phyloP scores from a whole-genome alignment of 345 rosid genomes.

The Linum usitatissimum region DNA sequence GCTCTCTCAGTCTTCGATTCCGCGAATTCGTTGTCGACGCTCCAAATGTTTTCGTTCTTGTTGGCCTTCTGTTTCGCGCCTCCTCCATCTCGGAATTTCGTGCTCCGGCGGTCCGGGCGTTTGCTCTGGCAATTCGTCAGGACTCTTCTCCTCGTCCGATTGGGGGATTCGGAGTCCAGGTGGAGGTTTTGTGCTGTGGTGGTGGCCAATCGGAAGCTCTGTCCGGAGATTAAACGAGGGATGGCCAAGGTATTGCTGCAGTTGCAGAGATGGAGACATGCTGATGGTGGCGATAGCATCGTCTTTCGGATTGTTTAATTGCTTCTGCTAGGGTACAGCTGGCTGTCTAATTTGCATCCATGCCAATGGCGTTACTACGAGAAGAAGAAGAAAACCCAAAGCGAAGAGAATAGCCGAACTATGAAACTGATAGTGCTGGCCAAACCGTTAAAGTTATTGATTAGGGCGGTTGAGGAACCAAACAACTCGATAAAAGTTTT shows the following conservation, averaged over 20 bases:
- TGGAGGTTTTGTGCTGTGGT: slow-evolving; percentile 5
- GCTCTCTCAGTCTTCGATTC: slow-evolving; percentile 19
- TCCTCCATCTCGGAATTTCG: slow-evolving; percentile 24
- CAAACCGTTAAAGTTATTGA: too few species aligned
- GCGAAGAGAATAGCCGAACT: too few species aligned
- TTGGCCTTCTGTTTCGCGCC: slow-evolving; percentile 28
- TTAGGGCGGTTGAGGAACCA: too few species aligned
- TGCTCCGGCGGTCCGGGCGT: slow-evolving; percentile 17
- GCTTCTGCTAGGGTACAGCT: too few species aligned
- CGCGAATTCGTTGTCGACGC: slow-evolving; percentile 62
- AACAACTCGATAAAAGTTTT: too few species aligned
- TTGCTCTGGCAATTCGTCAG: slow-evolving; percentile 26
- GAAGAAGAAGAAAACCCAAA: too few species aligned
- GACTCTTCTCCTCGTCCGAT: slow-evolving; percentile 6
- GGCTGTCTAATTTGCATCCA: too few species aligned
- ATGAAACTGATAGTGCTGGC: too few species aligned
- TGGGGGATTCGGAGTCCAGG: slow-evolving; percentile 1
- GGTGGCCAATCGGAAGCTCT: slow-evolving; percentile 7
- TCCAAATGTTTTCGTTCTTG: slow-evolving; percentile 66
- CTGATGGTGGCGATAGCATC: slow-evolving; percentile 54
- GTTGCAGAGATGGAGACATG: slow-evolving; percentile 33
- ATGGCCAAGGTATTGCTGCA: slow-evolving; percentile 9
- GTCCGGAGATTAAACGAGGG: slow-evolving; percentile 23
- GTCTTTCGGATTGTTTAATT: too few species aligned
- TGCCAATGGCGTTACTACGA: too few species aligned